Conservation (phyloP, 768 basidiomycete genomes). For the Amanita molliuscula region DNA sequence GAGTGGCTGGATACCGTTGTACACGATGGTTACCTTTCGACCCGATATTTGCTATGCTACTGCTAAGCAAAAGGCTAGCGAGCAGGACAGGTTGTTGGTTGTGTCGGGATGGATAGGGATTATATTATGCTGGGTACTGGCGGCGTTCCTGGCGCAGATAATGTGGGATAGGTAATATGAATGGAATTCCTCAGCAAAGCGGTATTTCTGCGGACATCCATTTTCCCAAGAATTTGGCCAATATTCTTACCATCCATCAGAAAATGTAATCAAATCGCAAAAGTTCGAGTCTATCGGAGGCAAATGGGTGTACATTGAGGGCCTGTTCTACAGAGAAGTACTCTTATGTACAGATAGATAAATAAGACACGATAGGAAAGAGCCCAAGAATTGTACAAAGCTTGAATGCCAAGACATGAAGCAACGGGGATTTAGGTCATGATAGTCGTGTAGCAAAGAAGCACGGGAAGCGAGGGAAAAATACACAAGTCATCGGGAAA, state of each 20-base stretch:
- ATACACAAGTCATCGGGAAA: constrained; percentile 9
- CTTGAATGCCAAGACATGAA: constrained; percentile 2
- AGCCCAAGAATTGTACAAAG: constrained; percentile 10
- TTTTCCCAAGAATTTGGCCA: no score
- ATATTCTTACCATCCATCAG: no score
- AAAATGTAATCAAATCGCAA: constrained; percentile 4
- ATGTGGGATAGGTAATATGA: constrained; percentile 18
- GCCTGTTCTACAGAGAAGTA: constrained; percentile 7
- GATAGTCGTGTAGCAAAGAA: constrained; percentile 2
- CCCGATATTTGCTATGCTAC: constrained; percentile 89
- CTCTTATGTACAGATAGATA: constrained; percentile 9
- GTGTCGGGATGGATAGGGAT: constrained; percentile 39
- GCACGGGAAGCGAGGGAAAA: background rate
- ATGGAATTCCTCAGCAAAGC: background rate
- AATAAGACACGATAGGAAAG: constrained; percentile 12
- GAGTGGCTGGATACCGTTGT: constrained; percentile 83
- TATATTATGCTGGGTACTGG: constrained; percentile 29
- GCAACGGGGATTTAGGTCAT: background rate
- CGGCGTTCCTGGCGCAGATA: constrained; percentile 30
- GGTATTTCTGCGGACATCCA: constrained; percentile 4
- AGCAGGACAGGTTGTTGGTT: constrained; percentile 58
- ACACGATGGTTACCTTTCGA: constrained; percentile 97
- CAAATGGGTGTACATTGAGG: constrained; percentile 7
- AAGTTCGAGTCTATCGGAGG: constrained; percentile 4
- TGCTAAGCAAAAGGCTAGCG: constrained; percentile 57